Evolutionary conservation across 2,329 filamentous ascomycete species (phyloP).

Genomic region (Aspergillus chevalieri): DNA sequence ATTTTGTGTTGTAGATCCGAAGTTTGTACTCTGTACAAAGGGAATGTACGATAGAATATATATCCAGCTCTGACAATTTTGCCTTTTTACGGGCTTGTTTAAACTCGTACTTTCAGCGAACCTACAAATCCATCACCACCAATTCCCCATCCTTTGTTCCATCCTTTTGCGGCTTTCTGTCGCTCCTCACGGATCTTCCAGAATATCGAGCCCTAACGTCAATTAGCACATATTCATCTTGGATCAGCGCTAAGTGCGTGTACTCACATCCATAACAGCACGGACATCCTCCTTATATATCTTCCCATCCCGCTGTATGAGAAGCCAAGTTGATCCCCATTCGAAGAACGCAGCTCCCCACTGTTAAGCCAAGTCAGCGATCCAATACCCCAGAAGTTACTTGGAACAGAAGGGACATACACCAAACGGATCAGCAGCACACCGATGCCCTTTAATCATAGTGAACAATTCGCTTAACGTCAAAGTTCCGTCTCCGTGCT

Average conservation of each 20-base stretch:
- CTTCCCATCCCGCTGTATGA: constrained; percentile 24
- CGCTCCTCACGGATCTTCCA: neutral
- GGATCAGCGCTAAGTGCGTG: neutral
- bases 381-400: too few species aligned
- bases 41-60: neutral
- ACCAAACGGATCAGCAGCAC: constrained; percentile 41
- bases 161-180: neutral
- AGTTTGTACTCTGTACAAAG: neutral
- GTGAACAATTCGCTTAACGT: constrained; percentile 33
- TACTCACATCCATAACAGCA: constrained; percentile 33
- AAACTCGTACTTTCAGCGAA: neutral
- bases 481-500: constrained; percentile 33
- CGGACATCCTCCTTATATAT: constrained; percentile 25
- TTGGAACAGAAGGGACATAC: constrained; percentile 3
- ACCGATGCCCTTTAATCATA: constrained; percentile 38
- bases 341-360: constrained; percentile 43
- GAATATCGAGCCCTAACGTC: neutral
- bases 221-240: neutral
- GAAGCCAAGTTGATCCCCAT: constrained; percentile 29
- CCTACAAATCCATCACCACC: neutral
- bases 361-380: neutral
- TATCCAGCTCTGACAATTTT: neutral
- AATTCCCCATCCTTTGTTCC: neutral
- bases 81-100: neutral
- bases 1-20: neutral